Percentiles rank a stretch among this genome's conserved stretches.
phyloP scores from a whole-genome alignment of 1,284 basidiomycete genomes.

The Cystobasidium slooffiae region DNA sequence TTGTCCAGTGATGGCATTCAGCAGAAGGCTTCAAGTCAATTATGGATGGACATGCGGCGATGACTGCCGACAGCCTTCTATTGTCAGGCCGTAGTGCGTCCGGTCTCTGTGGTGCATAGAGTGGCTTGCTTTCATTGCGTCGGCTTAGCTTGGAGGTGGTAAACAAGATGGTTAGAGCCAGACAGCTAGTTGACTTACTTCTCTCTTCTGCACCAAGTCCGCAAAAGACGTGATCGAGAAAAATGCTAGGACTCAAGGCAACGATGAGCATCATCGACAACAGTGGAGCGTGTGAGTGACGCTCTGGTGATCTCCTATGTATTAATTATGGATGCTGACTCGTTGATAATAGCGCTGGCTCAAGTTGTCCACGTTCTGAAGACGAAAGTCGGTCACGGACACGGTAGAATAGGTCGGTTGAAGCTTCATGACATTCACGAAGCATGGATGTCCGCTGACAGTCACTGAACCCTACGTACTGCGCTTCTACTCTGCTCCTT shows the following conservation, averaged over 20 bases:
- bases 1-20: too few relatives aligned
- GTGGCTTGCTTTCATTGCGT: too few relatives aligned
- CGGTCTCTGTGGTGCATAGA: too few relatives aligned
- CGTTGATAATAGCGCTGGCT: conserved; percentile 65
- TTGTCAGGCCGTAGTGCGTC: too few relatives aligned
- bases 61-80: too few relatives aligned
- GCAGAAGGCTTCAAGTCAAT: too few relatives aligned
- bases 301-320: not conserved
- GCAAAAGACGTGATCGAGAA: conserved; percentile 17
- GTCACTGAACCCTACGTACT: too few relatives aligned
- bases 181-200: not conserved
- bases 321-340: not conserved
- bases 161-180: too few relatives aligned
- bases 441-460: not conserved
- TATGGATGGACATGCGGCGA: too few relatives aligned
- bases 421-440: not conserved
- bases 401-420: conserved; percentile 65
- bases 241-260: conserved; percentile 91
- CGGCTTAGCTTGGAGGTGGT: too few relatives aligned
- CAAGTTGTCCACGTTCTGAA: conserved; percentile 98
- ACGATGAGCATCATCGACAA: conserved; percentile 70
- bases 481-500: too few relatives aligned
- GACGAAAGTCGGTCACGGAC: conserved; percentile 81
- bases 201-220: conserved; percentile 5
- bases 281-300: conserved; percentile 33